Evolutionary conservation across 345 rosid species (phyloP).

Genomic region (Dipteronia sinensis): DNA sequence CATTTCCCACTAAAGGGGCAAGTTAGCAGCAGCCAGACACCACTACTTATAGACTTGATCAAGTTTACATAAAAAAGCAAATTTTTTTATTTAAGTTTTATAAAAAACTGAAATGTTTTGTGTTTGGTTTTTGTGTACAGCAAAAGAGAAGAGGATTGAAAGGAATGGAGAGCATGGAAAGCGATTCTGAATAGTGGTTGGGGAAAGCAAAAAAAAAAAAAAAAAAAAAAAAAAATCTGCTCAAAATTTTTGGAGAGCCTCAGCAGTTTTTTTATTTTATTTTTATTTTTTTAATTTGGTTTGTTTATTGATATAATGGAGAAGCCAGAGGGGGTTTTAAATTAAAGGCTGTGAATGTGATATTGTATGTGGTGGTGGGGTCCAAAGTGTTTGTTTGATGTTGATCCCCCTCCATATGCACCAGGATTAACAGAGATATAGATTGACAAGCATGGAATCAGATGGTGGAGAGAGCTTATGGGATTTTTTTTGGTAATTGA

Average conservation of each 20-base stretch:
- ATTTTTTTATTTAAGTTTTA: too few species aligned
- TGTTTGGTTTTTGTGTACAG: slow-evolving; percentile 28
- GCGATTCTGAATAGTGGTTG: slow-evolving; percentile 50
- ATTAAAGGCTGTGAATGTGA: background rate
- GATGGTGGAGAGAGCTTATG: background rate
- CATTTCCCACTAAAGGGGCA: too few species aligned
- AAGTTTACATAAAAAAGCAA: background rate
- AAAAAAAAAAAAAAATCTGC: background rate
- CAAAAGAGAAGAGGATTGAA: slow-evolving; percentile 68
- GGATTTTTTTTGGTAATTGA: too few species aligned
- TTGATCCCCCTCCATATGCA: background rate
- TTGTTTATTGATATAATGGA: background rate
- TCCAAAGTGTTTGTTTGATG: background rate
- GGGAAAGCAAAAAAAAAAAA: background rate
- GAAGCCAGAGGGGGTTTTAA: background rate
- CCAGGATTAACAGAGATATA: background rate
- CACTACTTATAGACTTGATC: background rate
- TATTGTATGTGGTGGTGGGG: background rate
- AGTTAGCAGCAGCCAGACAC: too few species aligned
- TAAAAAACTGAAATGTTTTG: background rate
- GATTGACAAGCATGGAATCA: background rate
- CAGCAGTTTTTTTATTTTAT: background rate
- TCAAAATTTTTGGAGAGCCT: background rate
- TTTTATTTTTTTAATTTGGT: background rate
- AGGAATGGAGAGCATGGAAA: slow-evolving; percentile 67